Evolutionary conservation across 164 flowering plant species (phyloP).

Genomic region (Vitis labrusca): DNA sequence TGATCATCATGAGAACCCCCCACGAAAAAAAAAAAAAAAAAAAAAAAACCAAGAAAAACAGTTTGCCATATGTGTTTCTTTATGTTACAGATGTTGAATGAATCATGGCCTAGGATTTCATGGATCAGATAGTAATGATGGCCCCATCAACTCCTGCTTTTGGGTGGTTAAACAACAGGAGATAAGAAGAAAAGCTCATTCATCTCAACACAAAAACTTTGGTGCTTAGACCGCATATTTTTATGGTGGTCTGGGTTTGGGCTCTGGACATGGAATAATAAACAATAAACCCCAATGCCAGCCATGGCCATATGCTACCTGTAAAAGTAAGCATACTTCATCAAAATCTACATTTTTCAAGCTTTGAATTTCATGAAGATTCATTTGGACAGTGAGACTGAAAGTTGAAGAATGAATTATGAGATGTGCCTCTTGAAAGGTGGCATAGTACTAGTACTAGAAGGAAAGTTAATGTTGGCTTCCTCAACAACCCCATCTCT

Average conservation of each 20-base stretch:
- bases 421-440: slow-evolving; percentile 14
- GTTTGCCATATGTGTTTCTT: not conserved
- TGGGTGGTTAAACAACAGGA: slow-evolving; percentile 4
- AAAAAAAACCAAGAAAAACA: not conserved
- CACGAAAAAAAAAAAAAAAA: no score
- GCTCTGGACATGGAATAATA: no score
- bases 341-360: not conserved
- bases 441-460: slow-evolving; percentile 2
- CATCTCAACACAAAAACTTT: not conserved
- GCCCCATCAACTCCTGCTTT: slow-evolving; percentile 19
- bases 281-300: no score
- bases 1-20: slow-evolving; percentile 2
- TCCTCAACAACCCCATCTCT: not conserved
- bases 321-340: not conserved
- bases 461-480: not conserved
- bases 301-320: not conserved
- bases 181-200: not conserved
- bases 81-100: slow-evolving; percentile 18
- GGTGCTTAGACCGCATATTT: no score
- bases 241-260: no score
- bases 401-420: slow-evolving; percentile 10
- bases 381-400: not conserved
- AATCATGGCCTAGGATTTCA: slow-evolving; percentile 25
- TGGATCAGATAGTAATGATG: slow-evolving; percentile 25
- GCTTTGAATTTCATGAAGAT: not conserved